These are phyloP conservation scores for Hyaloperonospora brassicae DNA, from an alignment of 352 stramenopile species.

Conservation along the genomic window DNA sequence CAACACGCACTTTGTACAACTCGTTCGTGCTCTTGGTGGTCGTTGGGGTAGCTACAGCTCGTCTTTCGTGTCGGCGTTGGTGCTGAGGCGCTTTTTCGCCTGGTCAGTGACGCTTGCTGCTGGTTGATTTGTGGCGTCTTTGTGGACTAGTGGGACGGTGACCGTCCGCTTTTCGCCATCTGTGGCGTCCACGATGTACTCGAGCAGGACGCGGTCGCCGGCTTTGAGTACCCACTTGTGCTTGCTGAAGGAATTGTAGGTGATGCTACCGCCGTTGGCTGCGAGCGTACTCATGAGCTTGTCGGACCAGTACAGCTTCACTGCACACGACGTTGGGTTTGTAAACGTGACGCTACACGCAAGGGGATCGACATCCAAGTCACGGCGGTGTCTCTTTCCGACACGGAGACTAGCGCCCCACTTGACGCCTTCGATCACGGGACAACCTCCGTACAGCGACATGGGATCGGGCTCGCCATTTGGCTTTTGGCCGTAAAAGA, in stretches of 20 bases:
- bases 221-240: slow-evolving; percentile 69
- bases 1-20: too few species aligned
- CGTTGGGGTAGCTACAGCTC: slow-evolving; percentile 37
- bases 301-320: slow-evolving; percentile 61
- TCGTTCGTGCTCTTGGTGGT: background rate
- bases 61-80: slow-evolving; percentile 28
- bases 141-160: slow-evolving; percentile 25
- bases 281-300: slow-evolving; percentile 62
- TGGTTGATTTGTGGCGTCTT: slow-evolving; percentile 9
- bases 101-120: slow-evolving; percentile 2
- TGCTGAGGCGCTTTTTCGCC: slow-evolving; percentile 1
- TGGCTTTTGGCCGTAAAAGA: slow-evolving; percentile 96
- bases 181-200: slow-evolving; percentile 38
- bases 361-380: slow-evolving; percentile 34
- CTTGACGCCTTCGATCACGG: slow-evolving; percentile 91
- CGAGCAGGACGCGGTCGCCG: slow-evolving; percentile 40
- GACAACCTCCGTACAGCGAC: slow-evolving; percentile 90
- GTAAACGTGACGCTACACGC: slow-evolving; percentile 57
- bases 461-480: slow-evolving; percentile 87
- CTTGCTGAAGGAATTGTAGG: slow-evolving; percentile 56
- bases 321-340: slow-evolving; percentile 45
- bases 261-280: slow-evolving; percentile 29
- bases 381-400: slow-evolving; percentile 89
- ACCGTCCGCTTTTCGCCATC: slow-evolving; percentile 47
- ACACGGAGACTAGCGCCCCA: slow-evolving; percentile 97